These are phyloP conservation scores for Beta corolliflora DNA, from an alignment of 179 eudicot species.

Conservation along the genomic window DNA sequence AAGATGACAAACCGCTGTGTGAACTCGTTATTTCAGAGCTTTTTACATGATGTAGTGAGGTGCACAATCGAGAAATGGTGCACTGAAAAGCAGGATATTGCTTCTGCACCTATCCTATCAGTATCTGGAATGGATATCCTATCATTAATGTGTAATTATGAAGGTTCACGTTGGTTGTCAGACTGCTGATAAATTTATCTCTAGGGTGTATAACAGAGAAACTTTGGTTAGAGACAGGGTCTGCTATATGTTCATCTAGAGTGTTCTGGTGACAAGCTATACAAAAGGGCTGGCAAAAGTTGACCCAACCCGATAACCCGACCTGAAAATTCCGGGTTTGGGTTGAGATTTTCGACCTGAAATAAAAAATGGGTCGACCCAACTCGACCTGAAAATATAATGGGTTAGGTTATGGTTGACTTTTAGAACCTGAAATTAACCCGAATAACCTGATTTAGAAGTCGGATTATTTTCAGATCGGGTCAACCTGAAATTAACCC, in stretches of 20 bases:
- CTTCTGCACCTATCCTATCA: conserved; percentile 51
- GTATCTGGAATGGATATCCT: conserved; percentile 45
- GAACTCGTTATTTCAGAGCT: too few relatives aligned
- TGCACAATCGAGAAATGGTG: conserved; percentile 49
- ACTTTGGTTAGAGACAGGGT: conserved; percentile 45
- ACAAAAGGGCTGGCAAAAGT: not conserved
- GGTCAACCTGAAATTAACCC: too few relatives aligned
- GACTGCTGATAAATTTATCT: conserved; percentile 44
- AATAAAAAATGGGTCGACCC: too few relatives aligned
- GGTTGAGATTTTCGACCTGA: too few relatives aligned
- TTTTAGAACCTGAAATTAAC: too few relatives aligned
- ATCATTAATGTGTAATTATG: conserved; percentile 49
- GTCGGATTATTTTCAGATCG: too few relatives aligned
- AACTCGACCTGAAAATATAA: too few relatives aligned
- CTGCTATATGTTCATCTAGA: conserved; percentile 50
- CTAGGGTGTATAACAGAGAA: conserved; percentile 43
- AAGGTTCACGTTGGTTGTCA: conserved; percentile 47
- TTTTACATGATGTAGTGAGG: conserved; percentile 54
- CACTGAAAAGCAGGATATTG: conserved; percentile 58
- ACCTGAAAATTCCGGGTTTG: too few relatives aligned
- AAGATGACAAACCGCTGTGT: conserved; percentile 21
- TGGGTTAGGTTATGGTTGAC: too few relatives aligned
- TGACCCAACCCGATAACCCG: too few relatives aligned
- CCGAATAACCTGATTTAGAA: too few relatives aligned
- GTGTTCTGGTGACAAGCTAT: conserved; percentile 42